phyloP scores from a whole-genome alignment of 768 basidiomycete genomes.

The Pleurotus tuber-regium region DNA sequence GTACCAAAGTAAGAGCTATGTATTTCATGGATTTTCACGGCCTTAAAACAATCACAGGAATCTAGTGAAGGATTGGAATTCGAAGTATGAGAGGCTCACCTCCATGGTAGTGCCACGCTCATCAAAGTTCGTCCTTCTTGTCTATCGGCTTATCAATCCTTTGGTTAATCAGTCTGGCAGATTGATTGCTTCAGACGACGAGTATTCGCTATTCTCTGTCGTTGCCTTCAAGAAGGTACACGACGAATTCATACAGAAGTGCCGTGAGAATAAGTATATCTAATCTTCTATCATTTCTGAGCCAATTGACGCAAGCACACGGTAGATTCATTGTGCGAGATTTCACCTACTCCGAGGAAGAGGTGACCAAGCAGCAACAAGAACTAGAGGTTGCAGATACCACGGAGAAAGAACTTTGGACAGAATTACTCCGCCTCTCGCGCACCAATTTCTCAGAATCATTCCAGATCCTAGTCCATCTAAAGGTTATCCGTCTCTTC shows the following conservation, averaged over 20 bases:
- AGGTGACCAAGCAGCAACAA: conserved; percentile 73
- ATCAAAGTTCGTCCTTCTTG: conserved; percentile 54
- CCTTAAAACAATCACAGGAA: conserved; percentile 47
- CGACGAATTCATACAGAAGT: conserved; percentile 92
- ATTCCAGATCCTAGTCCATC: conserved; percentile 89
- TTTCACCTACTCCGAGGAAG: conserved; percentile 84
- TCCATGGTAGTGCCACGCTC: conserved; percentile 94
- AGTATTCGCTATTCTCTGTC: conserved; percentile 81
- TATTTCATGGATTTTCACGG: conserved; percentile 15
- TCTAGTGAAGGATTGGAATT: conserved; percentile 82
- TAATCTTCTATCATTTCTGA: no score
- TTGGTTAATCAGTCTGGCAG: no score
- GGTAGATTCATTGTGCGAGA: conserved; percentile 91
- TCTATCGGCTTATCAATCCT: no score
- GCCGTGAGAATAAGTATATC: conserved; percentile 88
- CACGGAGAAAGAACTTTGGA: conserved; percentile 97
- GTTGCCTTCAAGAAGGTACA: conserved; percentile 89
- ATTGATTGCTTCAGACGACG: conserved; percentile 78
- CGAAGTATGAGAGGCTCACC: conserved; percentile 84
- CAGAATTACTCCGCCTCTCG: conserved; percentile 85
- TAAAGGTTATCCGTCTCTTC: conserved; percentile 89
- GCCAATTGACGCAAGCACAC: conserved; percentile 8
- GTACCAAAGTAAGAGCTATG: conserved; percentile 77
- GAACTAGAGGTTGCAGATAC: conserved; percentile 77
- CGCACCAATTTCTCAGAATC: conserved; percentile 97